Base-by-base conservation (phyloP, 2,329 filamentous ascomycete species). In the Fonsecaea multimorphosa region DNA sequence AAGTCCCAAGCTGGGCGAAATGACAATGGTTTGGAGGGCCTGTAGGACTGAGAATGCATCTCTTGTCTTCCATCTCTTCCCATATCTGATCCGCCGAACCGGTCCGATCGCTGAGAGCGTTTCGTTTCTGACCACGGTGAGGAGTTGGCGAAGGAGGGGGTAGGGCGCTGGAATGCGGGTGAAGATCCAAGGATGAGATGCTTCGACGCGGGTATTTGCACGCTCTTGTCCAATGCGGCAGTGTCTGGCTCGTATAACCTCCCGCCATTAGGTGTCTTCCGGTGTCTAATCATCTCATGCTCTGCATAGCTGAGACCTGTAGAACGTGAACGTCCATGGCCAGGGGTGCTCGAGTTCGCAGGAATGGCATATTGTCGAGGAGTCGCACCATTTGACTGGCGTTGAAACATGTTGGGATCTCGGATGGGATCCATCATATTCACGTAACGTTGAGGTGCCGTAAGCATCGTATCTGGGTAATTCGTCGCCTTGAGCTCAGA, bases 211-310 rank as follows among this genome's bases (percentile, higher is more conserved):
- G 91, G 91, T 5, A 90, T 89, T 40, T 91, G 90, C 38, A 89
- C 87, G 9, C 85, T 87, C 72, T 89, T 87, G 74, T 92, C 90
- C 24, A 89, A 84, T 1, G 89, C 88, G 4, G 91, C 91, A 34
- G 91, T 92, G 83, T 98, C 93, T 11, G 92, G 93, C 61, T 91
- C 92, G 70, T 94, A 90, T 67, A 98, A 85, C 40, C 93, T 97
- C n/a, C 94, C 95, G 3, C 58, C 58, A 74, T 89, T 94, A 3
- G 94, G 95, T 8, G 94, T 98, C 78, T 98, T 98, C 71, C 94
- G 87, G 70, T 94, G 88, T 34, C 71, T 63, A 49, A 72, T 44
- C 63, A 97, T 83, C 72, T 92, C 91, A 77, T 96, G 89, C 76
- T 97, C 61, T 77, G 63, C 63, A 60, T 70, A 72, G 32, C 60